phyloP scores from a whole-genome alignment of 2,329 filamentous ascomycete species.

The Fusarium transvaalense region DNA sequence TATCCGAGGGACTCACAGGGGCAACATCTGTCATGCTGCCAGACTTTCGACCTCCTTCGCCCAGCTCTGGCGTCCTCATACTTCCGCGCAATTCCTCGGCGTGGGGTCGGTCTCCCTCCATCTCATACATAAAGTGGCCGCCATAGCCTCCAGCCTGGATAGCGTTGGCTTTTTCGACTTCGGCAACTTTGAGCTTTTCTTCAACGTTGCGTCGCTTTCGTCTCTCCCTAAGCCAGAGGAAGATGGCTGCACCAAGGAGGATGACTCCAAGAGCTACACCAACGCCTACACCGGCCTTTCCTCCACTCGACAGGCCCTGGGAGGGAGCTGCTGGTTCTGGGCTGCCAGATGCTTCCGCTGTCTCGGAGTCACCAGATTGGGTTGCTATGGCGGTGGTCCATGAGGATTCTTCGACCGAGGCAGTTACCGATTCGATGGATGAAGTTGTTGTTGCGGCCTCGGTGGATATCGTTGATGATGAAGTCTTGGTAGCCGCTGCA shows the following conservation, averaged over 20 bases:
- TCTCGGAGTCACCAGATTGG: conserved; percentile 12
- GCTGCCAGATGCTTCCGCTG: conserved; percentile 1
- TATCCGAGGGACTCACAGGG: neutral
- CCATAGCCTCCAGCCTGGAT: neutral
- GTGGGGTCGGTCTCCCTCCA: conserved; percentile 43
- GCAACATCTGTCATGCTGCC: neutral
- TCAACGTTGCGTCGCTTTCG: conserved; percentile 31
- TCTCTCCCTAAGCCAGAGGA: conserved; percentile 44
- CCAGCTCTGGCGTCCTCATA: conserved; percentile 42
- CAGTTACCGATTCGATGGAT: neutral
- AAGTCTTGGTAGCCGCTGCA: conserved; percentile 2
- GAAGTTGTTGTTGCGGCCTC: neutral
- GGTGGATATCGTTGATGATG: neutral
- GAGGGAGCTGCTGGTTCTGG: neutral
- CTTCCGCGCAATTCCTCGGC: conserved; percentile 38
- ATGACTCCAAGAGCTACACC: conserved; percentile 34
- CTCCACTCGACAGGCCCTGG: conserved; percentile 26
- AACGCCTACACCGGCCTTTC: conserved; percentile 39
- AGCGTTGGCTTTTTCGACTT: conserved; percentile 2
- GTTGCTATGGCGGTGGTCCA: conserved; percentile 2
- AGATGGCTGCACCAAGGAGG: conserved; percentile 28
- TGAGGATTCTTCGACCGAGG: neutral
- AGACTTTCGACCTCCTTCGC: neutral
- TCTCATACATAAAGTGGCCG: conserved; percentile 31
- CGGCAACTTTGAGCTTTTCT: conserved; percentile 17